Conservation (phyloP, 73 alveolate species). For the Tetrahymena malaccensis region DNA sequence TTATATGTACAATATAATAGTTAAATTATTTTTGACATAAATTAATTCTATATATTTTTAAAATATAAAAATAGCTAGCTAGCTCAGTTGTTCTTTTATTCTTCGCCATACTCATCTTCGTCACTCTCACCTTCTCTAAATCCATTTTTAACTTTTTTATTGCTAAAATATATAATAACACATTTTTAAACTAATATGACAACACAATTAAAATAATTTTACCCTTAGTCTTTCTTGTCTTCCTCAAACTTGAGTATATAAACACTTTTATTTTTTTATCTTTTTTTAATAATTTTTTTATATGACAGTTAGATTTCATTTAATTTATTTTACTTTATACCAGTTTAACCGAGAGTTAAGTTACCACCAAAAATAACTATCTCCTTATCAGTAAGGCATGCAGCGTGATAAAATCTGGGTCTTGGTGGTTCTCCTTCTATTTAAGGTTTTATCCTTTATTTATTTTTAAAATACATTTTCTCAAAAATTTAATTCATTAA, state of each 20-base stretch:
- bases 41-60: neutral
- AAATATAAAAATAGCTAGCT: neutral
- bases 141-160: neutral
- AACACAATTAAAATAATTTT: neutral
- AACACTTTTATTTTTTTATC: neutral
- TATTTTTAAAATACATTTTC: neutral
- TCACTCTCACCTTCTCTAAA: neutral
- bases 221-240: neutral
- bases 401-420: slow-evolving; percentile 41
- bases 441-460: slow-evolving; percentile 24
- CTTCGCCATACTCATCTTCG: neutral
- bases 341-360: neutral
- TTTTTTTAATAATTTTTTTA: neutral
- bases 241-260: neutral
- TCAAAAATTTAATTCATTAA: neutral
- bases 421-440: slow-evolving; percentile 26
- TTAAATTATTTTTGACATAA: neutral
- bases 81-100: neutral
- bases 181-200: no score
- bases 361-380: neutral
- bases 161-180: neutral
- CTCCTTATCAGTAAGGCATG: neutral
- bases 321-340: neutral
- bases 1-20: neutral
- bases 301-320: neutral